A percentile compares a stretch with the other conserved stretches of the same genome.
Evolutionary conservation across 2,329 filamentous ascomycete genomes (phyloP).

Genomic region (Colletotrichum tropicicola): DNA sequence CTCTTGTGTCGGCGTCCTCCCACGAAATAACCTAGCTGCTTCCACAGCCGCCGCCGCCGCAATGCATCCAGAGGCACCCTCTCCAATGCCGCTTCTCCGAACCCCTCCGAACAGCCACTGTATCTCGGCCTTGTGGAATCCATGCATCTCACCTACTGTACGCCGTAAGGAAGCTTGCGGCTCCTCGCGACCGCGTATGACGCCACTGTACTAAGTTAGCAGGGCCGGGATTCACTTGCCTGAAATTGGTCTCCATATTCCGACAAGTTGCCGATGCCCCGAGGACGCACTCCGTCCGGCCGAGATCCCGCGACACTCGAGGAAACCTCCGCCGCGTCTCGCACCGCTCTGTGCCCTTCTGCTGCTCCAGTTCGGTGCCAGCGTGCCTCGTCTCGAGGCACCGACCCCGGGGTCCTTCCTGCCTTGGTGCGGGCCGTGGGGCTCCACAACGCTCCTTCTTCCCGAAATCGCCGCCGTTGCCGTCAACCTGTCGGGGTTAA

Average conservation of each 20-base stretch:
- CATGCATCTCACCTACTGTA: neutral
- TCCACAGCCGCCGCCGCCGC: neutral
- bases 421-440: slow-evolving; percentile 7
- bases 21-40: neutral
- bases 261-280: slow-evolving; percentile 19
- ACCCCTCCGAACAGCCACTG: neutral
- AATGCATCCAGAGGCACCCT: neutral
- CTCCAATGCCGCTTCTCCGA: slow-evolving; percentile 12
- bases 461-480: slow-evolving; percentile 5
- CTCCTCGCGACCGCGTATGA: neutral
- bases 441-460: neutral
- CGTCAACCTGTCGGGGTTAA: neutral
- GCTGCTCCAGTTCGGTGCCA: slow-evolving; percentile 13
- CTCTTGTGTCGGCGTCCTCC: neutral
- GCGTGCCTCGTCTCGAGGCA: slow-evolving; percentile 17
- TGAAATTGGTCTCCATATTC: slow-evolving; percentile 1
- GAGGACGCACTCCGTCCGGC: slow-evolving; percentile 13
- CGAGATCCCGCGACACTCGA: neutral
- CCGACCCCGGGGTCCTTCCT: neutral
- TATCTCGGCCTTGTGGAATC: slow-evolving; percentile 11
- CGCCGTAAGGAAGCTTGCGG: neutral
- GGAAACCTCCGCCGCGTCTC: neutral
- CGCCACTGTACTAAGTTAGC: neutral
- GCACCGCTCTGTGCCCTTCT: neutral
- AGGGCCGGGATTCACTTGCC: neutral